phyloP scores from a whole-genome alignment of 805 yeast species.

The Wickerhamiella occidentalis region DNA sequence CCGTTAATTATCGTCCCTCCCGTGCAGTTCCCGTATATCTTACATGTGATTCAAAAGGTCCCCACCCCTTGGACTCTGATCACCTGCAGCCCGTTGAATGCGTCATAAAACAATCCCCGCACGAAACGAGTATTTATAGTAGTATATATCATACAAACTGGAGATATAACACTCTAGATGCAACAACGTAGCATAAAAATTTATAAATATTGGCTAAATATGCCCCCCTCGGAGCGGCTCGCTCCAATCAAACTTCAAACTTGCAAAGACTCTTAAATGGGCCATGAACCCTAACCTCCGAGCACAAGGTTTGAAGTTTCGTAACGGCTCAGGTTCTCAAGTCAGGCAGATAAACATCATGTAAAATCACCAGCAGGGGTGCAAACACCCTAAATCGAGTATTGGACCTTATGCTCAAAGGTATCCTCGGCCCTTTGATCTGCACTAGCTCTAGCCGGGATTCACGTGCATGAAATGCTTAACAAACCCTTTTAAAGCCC shows the following conservation, averaged over 20 bases:
- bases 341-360: too few relatives aligned
- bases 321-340: too few relatives aligned
- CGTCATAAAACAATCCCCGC: slow-evolving; percentile 1
- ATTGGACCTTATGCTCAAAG: not conserved
- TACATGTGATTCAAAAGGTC: not conserved
- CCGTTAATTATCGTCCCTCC: not conserved
- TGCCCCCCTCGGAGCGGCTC: too few relatives aligned
- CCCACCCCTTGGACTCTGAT: not conserved
- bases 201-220: too few relatives aligned
- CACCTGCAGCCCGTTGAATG: not conserved
- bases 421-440: not conserved
- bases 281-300: not conserved
- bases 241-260: not conserved
- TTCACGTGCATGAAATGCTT: not conserved
- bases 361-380: too few relatives aligned
- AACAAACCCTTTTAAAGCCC: not conserved
- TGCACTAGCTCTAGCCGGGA: not conserved
- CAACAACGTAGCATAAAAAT: too few relatives aligned
- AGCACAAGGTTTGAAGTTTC: not conserved
- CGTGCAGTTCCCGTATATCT: not conserved
- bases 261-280: not conserved
- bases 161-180: too few relatives aligned
- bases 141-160: too few relatives aligned
- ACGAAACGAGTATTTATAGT: not conserved
- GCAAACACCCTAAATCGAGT: too few relatives aligned